A percentile compares a stretch with the other conserved stretches of the same genome.
Evolutionary conservation across 139 green algal genomes (phyloP).

Genomic region (Gonium pectorale): DNA sequence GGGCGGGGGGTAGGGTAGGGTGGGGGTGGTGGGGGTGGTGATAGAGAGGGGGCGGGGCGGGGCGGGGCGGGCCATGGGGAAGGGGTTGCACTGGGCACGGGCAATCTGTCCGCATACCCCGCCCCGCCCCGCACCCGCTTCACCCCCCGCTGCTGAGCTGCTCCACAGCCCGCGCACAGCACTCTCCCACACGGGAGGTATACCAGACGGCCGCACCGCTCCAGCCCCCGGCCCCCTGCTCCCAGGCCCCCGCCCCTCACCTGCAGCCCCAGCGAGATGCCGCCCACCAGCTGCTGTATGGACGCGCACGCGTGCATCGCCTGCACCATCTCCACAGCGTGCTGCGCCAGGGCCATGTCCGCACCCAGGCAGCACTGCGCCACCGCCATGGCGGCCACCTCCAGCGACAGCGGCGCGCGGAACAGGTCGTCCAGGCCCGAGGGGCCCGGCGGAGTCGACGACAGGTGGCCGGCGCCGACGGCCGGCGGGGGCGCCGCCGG

Average conservation of each 20-base stretch:
- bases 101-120: no score
- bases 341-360: slow-evolving; percentile 29
- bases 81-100: no score
- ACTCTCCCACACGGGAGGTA: neutral
- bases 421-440: slow-evolving; percentile 18
- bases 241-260: neutral
- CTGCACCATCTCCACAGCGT: slow-evolving; percentile 47
- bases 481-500: neutral
- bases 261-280: slow-evolving; percentile 32
- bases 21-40: no score
- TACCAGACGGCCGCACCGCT: neutral
- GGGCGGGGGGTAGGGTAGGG: no score
- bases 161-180: no score
- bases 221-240: neutral
- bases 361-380: slow-evolving; percentile 44
- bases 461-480: neutral
- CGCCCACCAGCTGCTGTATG: slow-evolving; percentile 47
- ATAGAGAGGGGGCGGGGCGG: neutral
- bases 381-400: slow-evolving; percentile 38
- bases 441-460: neutral
- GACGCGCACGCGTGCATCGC: slow-evolving; percentile 44
- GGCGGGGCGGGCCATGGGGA: no score
- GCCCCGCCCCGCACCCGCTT: no score
- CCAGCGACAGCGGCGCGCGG: slow-evolving; percentile 22
- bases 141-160: no score